Evolutionary conservation across 225 moss, liverwort and hornwort species (phyloP).

Genomic region (Lunularia cruciata): DNA sequence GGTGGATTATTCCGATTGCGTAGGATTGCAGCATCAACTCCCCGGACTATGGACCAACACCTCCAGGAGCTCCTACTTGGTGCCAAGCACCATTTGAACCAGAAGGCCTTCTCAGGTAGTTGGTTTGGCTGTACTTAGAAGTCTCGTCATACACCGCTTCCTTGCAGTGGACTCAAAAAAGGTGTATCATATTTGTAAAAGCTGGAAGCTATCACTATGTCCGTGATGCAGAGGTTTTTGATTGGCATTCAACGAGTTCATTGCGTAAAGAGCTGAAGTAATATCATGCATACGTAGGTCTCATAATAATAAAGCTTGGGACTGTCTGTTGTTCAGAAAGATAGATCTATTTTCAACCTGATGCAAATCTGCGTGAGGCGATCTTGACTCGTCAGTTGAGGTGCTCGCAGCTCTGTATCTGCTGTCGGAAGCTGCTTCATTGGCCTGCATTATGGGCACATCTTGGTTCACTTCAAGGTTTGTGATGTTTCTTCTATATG

Average conservation of each 20-base stretch:
- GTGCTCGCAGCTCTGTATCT: slow-evolving; percentile 51
- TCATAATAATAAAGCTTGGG: too few relatives aligned
- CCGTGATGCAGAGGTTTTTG: too few relatives aligned
- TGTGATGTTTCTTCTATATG: neutral
- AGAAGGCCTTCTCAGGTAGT: slow-evolving; percentile 60
- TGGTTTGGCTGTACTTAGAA: neutral
- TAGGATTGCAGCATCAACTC: slow-evolving; percentile 50
- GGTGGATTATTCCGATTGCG: neutral
- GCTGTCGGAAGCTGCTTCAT: slow-evolving; percentile 61
- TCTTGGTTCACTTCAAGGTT: slow-evolving; percentile 56
- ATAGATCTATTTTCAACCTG: too few relatives aligned
- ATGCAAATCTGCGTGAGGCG: too few relatives aligned
- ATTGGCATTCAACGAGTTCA: too few relatives aligned
- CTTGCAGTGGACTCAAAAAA: too few relatives aligned
- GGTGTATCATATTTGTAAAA: too few relatives aligned
- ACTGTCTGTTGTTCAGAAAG: too few relatives aligned
- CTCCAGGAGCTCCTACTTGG: slow-evolving; percentile 43
- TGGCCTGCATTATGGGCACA: slow-evolving; percentile 63
- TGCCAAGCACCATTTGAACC: slow-evolving; percentile 69
- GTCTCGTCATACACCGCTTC: neutral
- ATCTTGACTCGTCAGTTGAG: too few relatives aligned
- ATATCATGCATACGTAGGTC: too few relatives aligned
- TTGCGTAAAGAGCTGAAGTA: too few relatives aligned
- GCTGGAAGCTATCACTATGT: too few relatives aligned
- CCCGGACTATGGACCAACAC: slow-evolving; percentile 49